Conservation (phyloP, 2,329 filamentous ascomycete species). For the Bipolaris sorokiniana region DNA sequence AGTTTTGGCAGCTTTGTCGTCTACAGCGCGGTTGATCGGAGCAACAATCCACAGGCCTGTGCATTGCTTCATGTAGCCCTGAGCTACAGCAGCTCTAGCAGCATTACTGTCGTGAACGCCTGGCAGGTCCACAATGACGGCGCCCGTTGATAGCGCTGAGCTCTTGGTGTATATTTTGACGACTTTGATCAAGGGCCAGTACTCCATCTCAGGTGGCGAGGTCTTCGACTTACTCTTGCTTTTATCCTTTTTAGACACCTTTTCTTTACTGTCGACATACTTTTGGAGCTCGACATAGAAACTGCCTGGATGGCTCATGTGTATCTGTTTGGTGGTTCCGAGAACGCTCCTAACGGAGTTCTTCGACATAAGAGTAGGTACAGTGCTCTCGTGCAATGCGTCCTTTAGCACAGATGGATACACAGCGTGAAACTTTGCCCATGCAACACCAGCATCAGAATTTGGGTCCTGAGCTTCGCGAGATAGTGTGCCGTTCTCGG, state of each 20-base stretch:
- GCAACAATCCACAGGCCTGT: constrained; percentile 67
- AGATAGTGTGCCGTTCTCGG: constrained; percentile 48
- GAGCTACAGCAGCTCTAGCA: constrained; percentile 63
- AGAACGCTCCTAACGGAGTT: constrained; percentile 52
- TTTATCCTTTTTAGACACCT: constrained; percentile 43
- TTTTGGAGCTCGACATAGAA: constrained; percentile 58
- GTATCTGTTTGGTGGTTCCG: constrained; percentile 54
- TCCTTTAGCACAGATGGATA: constrained; percentile 55
- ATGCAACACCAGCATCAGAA: constrained; percentile 57
- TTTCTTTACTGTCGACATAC: constrained; percentile 64
- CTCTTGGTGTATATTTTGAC: constrained; percentile 61
- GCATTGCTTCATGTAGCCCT: constrained; percentile 66
- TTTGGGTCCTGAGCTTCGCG: constrained; percentile 52
- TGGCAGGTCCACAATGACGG: constrained; percentile 64
- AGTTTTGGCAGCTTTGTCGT: constrained; percentile 64
- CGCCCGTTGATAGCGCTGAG: constrained; percentile 59
- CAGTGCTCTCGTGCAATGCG: constrained; percentile 42
- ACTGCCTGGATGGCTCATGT: constrained; percentile 40
- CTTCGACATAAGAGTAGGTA: constrained; percentile 54
- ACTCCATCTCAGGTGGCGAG: constrained; percentile 42
- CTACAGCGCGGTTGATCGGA: constrained; percentile 65
- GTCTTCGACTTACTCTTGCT: constrained; percentile 37
- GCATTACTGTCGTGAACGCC: constrained; percentile 66
- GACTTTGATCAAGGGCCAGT: constrained; percentile 62
- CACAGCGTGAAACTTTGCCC: constrained; percentile 59